Base-by-base conservation (phyloP, 1,139 yeast genomes). In the Candida tetrigidarum region DNA sequence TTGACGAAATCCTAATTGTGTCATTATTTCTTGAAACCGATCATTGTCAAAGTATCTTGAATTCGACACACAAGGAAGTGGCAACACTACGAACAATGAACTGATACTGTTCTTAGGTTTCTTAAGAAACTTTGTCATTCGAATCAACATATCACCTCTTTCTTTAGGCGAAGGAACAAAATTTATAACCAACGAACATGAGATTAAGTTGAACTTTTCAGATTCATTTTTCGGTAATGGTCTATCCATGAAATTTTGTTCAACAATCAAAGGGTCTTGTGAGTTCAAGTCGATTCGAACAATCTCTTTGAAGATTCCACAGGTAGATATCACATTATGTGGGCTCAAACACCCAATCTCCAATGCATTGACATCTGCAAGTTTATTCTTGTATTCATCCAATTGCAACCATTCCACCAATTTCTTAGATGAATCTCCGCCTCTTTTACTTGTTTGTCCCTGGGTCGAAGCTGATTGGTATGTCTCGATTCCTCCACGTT, bases 381-480 rank as follows among this genome's bases (percentile, higher is more conserved):
- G 42, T 20, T 57, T 34, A 4, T 39, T 37, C 4, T 41, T 39
- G 37, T 62, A 56, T 5, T 42, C 28, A 3, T 48, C 50, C 2
- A 48, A 41, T 52, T 47, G 65, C 12, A 89, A 62, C 97, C 97
- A 91, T 46, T 80, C 77, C 3, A 88, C 73, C 37, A 90, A 65
- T 48, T 80, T 69, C 54, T 85, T 87, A 1, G 96, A 90, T 0
- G 97, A 88, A 62, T 92, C 98, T 2, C 97, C 96, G 0, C 98
- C 98, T 50, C 98, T 66, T 39, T 76, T 75, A 1, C 66, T 64
- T 48, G 81, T 80, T 57, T 92, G 98, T 0, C 98, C 98, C 41
- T 84, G 81, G 1, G 87, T 80, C 1, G 97, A 89, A 0, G 98
- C 98, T n/a, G 76, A 68, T 57, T 92, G 98, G 60, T 92, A 92